Percentiles rank a stretch among this genome's conserved stretches.
Evolutionary conservation across 2,329 filamentous ascomycete genomes (phyloP).

Genomic region (Paraphoma sp.): DNA sequence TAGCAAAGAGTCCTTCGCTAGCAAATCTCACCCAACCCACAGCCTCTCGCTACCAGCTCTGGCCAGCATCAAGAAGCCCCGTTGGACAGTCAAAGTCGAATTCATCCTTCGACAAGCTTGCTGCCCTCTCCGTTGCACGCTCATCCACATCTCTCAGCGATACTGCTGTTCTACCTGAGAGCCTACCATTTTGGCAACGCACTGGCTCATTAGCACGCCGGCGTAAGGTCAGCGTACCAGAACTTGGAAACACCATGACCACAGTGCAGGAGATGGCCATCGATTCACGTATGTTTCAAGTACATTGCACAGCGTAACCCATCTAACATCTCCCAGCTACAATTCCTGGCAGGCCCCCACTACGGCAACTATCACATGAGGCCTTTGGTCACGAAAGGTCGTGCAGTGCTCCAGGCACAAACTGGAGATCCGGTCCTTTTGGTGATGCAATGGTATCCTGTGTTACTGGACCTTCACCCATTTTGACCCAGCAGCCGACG

Average conservation of each 20-base stretch:
- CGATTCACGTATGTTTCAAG: slow-evolving; percentile 47
- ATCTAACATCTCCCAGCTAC: slow-evolving; percentile 41
- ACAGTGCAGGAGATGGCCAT: slow-evolving; percentile 47
- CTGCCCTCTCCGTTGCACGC: slow-evolving; percentile 46
- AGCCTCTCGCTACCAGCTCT: slow-evolving; percentile 44
- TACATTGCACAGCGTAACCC: background rate
- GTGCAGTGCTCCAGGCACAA: slow-evolving; percentile 46
- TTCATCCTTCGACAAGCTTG: slow-evolving; percentile 39
- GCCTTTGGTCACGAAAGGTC: slow-evolving; percentile 47
- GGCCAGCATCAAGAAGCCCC: slow-evolving; percentile 43
- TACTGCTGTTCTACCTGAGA: slow-evolving; percentile 43
- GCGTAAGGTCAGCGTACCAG: slow-evolving; percentile 51
- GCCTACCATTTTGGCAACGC: slow-evolving; percentile 44
- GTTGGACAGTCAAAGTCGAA: slow-evolving; percentile 25
- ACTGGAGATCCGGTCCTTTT: slow-evolving; percentile 48
- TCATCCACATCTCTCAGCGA: slow-evolving; percentile 50
- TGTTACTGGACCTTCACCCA: slow-evolving; percentile 44
- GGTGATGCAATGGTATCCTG: slow-evolving; percentile 49
- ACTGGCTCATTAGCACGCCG: slow-evolving; percentile 47
- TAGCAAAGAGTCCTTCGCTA: slow-evolving; percentile 39
- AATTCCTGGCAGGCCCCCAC: slow-evolving; percentile 49
- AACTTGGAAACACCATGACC: slow-evolving; percentile 47
- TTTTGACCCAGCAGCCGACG: slow-evolving; percentile 23
- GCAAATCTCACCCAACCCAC: slow-evolving; percentile 30
- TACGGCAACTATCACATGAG: slow-evolving; percentile 44